These are phyloP conservation scores for Botrytis fabae DNA, from an alignment of 2,329 filamentous ascomycete species.

Conservation along the genomic window DNA sequence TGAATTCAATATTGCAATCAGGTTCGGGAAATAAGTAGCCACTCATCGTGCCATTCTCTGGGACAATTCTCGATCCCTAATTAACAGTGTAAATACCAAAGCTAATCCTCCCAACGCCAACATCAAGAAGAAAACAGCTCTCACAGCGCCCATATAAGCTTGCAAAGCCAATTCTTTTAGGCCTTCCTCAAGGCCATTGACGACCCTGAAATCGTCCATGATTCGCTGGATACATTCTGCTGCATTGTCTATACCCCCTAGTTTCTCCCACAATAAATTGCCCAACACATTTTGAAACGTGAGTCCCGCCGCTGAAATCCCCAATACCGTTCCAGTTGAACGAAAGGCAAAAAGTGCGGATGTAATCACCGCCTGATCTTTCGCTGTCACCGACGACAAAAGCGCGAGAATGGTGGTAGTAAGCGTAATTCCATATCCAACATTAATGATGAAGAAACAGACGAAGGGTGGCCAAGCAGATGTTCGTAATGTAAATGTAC, in stretches of 20 bases:
- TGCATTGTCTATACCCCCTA: conserved; percentile 18
- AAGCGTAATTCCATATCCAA: conserved; percentile 61
- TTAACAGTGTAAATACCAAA: neutral
- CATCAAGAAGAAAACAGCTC: conserved; percentile 18
- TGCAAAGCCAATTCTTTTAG: conserved; percentile 7
- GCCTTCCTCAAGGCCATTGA: neutral
- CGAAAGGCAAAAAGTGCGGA: conserved; percentile 79
- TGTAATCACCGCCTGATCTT: conserved; percentile 71
- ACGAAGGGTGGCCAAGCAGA: conserved; percentile 52
- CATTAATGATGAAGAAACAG: conserved; percentile 52
- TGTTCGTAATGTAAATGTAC: conserved; percentile 54
- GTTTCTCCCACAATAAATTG: conserved; percentile 23
- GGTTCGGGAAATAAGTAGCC: neutral
- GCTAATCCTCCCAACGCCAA: conserved; percentile 13
- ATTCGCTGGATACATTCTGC: conserved; percentile 2
- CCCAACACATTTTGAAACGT: conserved; percentile 27
- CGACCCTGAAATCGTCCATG: conserved; percentile 4
- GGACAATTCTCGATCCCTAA: conserved; percentile 20
- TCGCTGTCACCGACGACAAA: conserved; percentile 63
- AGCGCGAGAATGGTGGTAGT: conserved; percentile 70
- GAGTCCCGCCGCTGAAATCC: conserved; percentile 47
- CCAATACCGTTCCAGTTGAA: conserved; percentile 67
- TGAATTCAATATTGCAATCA: neutral
- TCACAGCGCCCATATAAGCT: conserved; percentile 20
- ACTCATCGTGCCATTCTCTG: conserved; percentile 1